Evolutionary conservation across 768 basidiomycete genomes (phyloP).

Genomic region (Tulasnella sp.): DNA sequence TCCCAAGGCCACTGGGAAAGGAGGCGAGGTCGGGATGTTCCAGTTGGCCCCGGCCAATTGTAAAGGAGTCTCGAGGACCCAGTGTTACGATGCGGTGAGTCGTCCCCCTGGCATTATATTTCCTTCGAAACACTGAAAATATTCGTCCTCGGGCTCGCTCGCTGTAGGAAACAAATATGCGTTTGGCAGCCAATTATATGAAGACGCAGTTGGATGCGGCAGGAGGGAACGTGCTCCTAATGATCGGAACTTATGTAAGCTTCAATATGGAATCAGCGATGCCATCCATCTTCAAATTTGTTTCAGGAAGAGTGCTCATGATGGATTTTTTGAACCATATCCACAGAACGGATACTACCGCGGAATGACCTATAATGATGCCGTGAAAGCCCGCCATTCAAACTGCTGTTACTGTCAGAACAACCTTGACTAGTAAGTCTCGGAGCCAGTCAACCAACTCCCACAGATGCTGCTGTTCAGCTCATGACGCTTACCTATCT

Average conservation of each 20-base stretch:
- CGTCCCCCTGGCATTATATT: neutral
- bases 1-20: conserved; percentile 53
- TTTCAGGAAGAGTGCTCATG: neutral
- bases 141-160: neutral
- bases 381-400: conserved; percentile 45
- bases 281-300: neutral
- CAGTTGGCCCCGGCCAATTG: conserved; percentile 77
- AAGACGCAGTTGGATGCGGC: conserved; percentile 38
- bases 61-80: conserved; percentile 31
- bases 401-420: conserved; percentile 64
- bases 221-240: conserved; percentile 43
- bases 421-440: conserved; percentile 79
- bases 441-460: no score
- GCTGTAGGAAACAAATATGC: conserved; percentile 58
- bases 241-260: conserved; percentile 49
- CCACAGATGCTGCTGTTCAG: no score
- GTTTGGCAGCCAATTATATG: conserved; percentile 54
- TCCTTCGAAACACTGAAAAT: neutral
- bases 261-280: no score
- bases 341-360: conserved; percentile 51
- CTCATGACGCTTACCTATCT: no score
- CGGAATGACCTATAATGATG: conserved; percentile 50
- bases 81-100: neutral
- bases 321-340: no score
- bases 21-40: conserved; percentile 69